These are phyloP conservation scores for Hypoxylon sp. DNA, from an alignment of 2,329 filamentous ascomycete species.

Conservation along the genomic window DNA sequence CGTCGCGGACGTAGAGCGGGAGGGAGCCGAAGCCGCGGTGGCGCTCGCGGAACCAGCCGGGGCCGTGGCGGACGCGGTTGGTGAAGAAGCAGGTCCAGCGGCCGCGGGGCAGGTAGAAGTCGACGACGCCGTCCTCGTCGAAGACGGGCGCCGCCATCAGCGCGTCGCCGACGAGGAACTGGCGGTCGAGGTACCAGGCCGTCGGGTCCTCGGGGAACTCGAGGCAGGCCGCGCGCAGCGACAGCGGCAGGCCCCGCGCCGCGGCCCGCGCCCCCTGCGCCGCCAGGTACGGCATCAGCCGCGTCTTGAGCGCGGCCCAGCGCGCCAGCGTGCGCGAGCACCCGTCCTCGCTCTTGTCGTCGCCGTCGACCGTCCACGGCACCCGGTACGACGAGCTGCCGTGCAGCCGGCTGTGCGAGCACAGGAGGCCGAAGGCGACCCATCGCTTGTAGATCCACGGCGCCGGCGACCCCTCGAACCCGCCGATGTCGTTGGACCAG, in stretches of 20 bases:
- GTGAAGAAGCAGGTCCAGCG: slow-evolving; percentile 59
- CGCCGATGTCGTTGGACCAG: slow-evolving; percentile 76
- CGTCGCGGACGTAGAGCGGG: slow-evolving; percentile 65
- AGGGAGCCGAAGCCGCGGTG: slow-evolving; percentile 67
- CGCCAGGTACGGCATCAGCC: slow-evolving; percentile 62
- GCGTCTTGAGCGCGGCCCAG: slow-evolving; percentile 59
- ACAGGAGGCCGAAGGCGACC: slow-evolving; percentile 78
- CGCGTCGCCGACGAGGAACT: slow-evolving; percentile 75
- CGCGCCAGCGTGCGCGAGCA: slow-evolving; percentile 59
- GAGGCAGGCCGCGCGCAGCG: slow-evolving; percentile 70
- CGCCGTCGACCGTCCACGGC: slow-evolving; percentile 75
- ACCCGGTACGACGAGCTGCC: slow-evolving; percentile 75
- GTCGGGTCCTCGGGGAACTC: slow-evolving; percentile 77
- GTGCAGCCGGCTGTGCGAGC: slow-evolving; percentile 74
- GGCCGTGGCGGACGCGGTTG: slow-evolving; percentile 57
- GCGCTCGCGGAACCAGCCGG: slow-evolving; percentile 66
- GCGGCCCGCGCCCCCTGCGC: slow-evolving; percentile 53
- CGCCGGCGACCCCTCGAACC: slow-evolving; percentile 72
- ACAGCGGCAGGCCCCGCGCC: slow-evolving; percentile 64
- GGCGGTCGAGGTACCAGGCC: slow-evolving; percentile 71
- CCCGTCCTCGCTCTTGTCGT: slow-evolving; percentile 62
- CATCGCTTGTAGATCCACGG: slow-evolving; percentile 79
- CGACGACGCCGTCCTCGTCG: slow-evolving; percentile 69
- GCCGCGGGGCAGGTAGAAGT: slow-evolving; percentile 68
- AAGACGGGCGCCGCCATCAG: slow-evolving; percentile 72